Evolutionary conservation across 2,329 filamentous ascomycete species (phyloP).

Genomic region (Exophiala calicioides): DNA sequence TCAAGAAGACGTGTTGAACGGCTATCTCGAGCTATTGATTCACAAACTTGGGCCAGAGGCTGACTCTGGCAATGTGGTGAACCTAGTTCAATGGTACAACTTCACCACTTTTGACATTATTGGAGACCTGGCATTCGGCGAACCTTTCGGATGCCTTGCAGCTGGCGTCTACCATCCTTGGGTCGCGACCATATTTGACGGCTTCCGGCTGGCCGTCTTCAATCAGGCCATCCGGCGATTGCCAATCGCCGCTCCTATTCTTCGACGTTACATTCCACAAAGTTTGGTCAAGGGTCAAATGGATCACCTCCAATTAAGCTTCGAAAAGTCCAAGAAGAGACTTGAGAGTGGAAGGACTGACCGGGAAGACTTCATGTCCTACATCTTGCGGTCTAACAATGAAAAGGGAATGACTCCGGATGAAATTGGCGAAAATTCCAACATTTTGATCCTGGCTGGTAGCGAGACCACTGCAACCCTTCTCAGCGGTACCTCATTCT

Average conservation of each 20-base stretch:
- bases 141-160: constrained; percentile 36
- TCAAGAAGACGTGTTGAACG: constrained; percentile 36
- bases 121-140: constrained; percentile 37
- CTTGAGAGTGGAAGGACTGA: constrained; percentile 19
- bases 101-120: constrained; percentile 38
- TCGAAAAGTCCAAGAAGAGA: constrained; percentile 24
- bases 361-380: constrained; percentile 43
- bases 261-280: too few species aligned
- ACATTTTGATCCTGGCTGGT: constrained; percentile 43
- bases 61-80: background rate
- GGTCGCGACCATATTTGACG: constrained; percentile 39
- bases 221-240: background rate
- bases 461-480: constrained; percentile 51
- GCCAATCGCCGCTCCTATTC: too few species aligned
- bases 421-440: constrained; percentile 43
- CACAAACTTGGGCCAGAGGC: background rate
- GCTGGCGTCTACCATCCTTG: constrained; percentile 34
- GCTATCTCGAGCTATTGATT: constrained; percentile 15
- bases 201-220: constrained; percentile 1
- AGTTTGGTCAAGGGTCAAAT: constrained; percentile 17
- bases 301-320: constrained; percentile 16
- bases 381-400: constrained; percentile 39
- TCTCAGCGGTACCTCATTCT: constrained; percentile 45
- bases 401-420: constrained; percentile 31
- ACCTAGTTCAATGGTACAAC: constrained; percentile 38